phyloP scores from a whole-genome alignment of 306 rosid species.

The Dryas alaskensis region DNA sequence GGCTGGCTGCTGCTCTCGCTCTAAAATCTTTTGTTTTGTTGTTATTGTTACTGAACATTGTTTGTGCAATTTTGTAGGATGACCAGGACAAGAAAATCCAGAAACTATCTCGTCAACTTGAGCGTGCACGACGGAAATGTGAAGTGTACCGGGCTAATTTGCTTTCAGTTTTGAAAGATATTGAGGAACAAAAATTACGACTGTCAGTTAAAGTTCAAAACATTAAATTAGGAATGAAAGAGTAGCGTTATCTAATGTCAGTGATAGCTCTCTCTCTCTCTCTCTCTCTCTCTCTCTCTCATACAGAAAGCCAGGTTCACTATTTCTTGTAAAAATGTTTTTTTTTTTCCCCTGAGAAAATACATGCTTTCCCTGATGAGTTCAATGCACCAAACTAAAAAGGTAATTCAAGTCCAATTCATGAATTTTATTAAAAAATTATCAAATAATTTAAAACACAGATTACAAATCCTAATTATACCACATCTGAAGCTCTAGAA shows the following conservation, averaged over 20 bases:
- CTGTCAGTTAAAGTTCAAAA: constrained; percentile 48
- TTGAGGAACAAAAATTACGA: constrained; percentile 50
- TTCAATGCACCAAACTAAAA: background rate
- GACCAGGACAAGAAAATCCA: constrained; percentile 45
- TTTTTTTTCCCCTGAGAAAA: background rate
- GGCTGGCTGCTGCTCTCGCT: too few relatives aligned
- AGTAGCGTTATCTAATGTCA: constrained; percentile 3
- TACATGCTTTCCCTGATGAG: background rate
- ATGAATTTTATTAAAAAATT: background rate
- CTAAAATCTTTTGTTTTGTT: background rate
- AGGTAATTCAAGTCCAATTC: background rate
- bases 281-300: background rate
- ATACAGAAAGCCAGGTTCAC: too few relatives aligned
- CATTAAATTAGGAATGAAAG: constrained; percentile 42
- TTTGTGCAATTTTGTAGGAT: constrained; percentile 30
- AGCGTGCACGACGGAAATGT: constrained; percentile 41
- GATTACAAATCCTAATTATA: background rate
- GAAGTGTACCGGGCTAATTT: constrained; percentile 48
- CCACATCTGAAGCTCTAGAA: background rate
- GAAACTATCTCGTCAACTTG: constrained; percentile 39
- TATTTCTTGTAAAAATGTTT: too few relatives aligned
- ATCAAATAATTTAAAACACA: background rate
- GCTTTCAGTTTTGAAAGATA: constrained; percentile 46
- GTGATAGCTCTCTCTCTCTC: background rate
- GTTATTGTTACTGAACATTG: background rate